A percentile compares a stretch with the other conserved stretches of the same genome.
These are phyloP conservation scores for Cladobotryum protrusum DNA, from an alignment of 2,329 filamentous ascomycete genomes.

Conservation along the genomic window DNA sequence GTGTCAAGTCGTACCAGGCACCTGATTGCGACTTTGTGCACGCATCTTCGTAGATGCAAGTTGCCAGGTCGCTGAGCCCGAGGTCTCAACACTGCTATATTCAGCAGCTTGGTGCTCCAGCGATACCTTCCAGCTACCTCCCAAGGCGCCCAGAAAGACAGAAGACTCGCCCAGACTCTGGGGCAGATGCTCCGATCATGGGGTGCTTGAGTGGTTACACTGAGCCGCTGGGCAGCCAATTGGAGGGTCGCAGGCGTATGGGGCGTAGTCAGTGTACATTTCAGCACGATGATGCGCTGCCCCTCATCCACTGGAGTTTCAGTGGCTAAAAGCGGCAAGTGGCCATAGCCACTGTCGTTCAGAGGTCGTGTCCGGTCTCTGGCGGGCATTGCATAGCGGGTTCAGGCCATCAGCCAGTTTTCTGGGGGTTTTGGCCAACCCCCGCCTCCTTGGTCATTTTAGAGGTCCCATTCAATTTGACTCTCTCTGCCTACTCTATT, in stretches of 20 bases:
- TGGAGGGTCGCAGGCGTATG: neutral
- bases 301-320: slow-evolving; percentile 13
- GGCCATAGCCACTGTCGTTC: neutral
- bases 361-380: too few relatives aligned
- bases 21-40: neutral
- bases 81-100: slow-evolving; percentile 13
- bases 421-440: too few relatives aligned
- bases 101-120: slow-evolving; percentile 19
- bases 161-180: too few relatives aligned
- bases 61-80: slow-evolving; percentile 3
- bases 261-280: slow-evolving; percentile 12
- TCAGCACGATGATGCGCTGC: slow-evolving; percentile 18
- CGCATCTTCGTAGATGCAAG: neutral
- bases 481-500: neutral
- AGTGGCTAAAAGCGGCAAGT: slow-evolving; percentile 13
- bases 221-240: slow-evolving; percentile 9
- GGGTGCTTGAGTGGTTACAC: slow-evolving; percentile 6
- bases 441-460: neutral
- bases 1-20: neutral
- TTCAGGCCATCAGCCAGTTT: neutral
- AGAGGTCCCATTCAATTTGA: neutral
- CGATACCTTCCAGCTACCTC: slow-evolving; percentile 18
- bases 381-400: neutral
- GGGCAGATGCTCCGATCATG: too few relatives aligned
- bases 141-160: neutral